Evolutionary conservation across 148 eudicot genomes (phyloP), one percentile per base, ranked within the genome.

Genomic region (Vaccinium myrtillus): DNA sequence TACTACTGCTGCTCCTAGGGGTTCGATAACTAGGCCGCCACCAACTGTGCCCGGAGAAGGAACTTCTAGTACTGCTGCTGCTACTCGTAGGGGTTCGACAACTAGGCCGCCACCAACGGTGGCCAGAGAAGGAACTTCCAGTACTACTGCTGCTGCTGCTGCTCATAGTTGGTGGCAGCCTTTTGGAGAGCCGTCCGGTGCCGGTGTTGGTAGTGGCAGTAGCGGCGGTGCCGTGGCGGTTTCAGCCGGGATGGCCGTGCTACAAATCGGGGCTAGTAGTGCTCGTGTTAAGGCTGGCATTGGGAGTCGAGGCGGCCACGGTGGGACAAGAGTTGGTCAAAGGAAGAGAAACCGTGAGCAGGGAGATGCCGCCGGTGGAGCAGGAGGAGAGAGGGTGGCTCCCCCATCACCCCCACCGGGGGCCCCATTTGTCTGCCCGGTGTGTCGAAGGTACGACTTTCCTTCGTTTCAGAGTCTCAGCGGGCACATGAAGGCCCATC

Each of bases 341-440:
- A 71, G 76, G 76, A 71, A 71, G 76, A 71, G 76, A 71, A 36
- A 0, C 76, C 76, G 76, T 27, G 73, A 67, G 10, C 71, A 65
- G 43, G 75, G 7, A 46, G 48, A 30, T 12, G 43, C 1, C 8
- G 74, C 6, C 0, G 36, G 16, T 0, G 39, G 74, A 27, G 15
- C 16, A 25, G 74, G 39, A 27, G 36, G 6, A 3, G 6, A 4
- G 15, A 25, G 16, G 74, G 6, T 23, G 16, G 39, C 14, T 27
- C 36, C 36, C 10, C 30, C 13, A 10, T 18, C 19, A 4, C 75
- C 46, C 4, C 43, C 19, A 12, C 75, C 48, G 18, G 74, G 39
- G 25, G 9, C 4, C 67, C 67, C 14, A 27, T 25, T 27, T 12
- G 15, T 69, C 39, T 69, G 74, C 74, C 32, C 32, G 1, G 74